Percentiles rank a stretch among this genome's conserved stretches.
Evolutionary conservation across 441 rosid genomes (phyloP).

Genomic region (Adansonia rubrostipa): DNA sequence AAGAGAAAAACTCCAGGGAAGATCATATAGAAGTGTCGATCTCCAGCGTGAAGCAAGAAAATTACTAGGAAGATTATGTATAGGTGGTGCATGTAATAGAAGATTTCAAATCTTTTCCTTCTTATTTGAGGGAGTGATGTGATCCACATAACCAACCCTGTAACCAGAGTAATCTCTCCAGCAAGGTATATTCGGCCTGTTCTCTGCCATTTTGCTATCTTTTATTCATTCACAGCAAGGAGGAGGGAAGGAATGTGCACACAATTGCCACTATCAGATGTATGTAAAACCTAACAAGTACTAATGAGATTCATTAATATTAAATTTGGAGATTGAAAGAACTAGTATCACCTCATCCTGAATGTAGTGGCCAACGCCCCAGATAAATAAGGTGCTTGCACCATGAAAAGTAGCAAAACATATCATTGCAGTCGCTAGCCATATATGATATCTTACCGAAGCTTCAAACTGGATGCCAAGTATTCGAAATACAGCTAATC

Average conservation of each 20-base stretch:
- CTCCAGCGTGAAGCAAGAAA: conserved; percentile 87
- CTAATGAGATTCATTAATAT: not conserved
- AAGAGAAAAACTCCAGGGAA: conserved; percentile 83
- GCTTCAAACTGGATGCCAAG: conserved; percentile 79
- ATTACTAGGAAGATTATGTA: conserved; percentile 66
- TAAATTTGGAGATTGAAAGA: not conserved
- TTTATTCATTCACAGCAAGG: not conserved
- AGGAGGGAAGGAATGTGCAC: not conserved
- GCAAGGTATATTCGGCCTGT: conserved; percentile 79
- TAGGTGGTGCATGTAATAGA: conserved; percentile 79
- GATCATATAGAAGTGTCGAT: conserved; percentile 76
- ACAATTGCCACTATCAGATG: conserved; percentile 14
- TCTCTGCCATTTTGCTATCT: conserved; percentile 83
- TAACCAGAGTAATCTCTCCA: conserved; percentile 62
- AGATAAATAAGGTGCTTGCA: conserved; percentile 67
- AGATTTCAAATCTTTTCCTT: conserved; percentile 70
- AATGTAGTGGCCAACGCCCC: conserved; percentile 68
- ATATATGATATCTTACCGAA: conserved; percentile 71
- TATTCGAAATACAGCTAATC: conserved; percentile 58
- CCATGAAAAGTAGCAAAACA: conserved; percentile 79
- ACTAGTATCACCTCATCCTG: conserved; percentile 60
- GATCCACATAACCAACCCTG: conserved; percentile 72
- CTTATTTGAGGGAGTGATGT: conserved; percentile 88
- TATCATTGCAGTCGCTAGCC: conserved; percentile 79
- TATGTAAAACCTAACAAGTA: conserved; percentile 6